Evolutionary conservation across 352 stramenopile genomes (phyloP), one percentile per base, ranked within the genome.

Genomic region (Achlya hypogyna): DNA sequence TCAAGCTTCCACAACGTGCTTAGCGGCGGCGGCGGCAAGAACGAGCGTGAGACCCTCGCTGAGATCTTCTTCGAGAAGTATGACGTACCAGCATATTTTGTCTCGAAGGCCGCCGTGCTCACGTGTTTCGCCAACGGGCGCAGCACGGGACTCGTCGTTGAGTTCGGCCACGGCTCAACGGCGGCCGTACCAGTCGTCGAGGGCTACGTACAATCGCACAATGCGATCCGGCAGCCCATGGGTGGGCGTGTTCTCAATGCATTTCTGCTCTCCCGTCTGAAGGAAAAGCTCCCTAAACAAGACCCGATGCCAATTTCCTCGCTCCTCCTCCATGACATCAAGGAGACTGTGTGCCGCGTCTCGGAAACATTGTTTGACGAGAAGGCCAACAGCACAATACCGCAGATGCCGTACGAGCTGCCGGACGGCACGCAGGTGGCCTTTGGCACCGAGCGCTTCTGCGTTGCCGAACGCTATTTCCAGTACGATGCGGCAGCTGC

Each of bases 391-490:
- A 72, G 78, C 3, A 79, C 89, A 62, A 69, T 91, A 42, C 83
- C 83, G 40, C 74, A 85, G 42, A 91, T 93, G 53, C 81, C 78
- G 49, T 93, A 90, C 69, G 84, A 93, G 59, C 69, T 93, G 51
- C 84, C 84, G 1, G 84, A 93, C 67, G 90, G 90, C 66, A 93
- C 81, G 0, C 64, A 90, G n/a, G 69, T 97, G 20, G 70, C 86
- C 18, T 62, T 98, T 45, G 87, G 88, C 25, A 84, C 85, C 0
- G 89, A 97, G 73, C 74, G 85, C 22, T 97, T 97, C 70, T 89
- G 86, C 53, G 86, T 91, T 4, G 82, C 88, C 0, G 91, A 97
- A 67, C 82, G 95, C 63, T 90, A 96, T 67, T 98, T 98, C 32
- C 56, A 75, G 32, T 49, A 65, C 51, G 5, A 65, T 35, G 9